Conservation (phyloP, 1,139 yeast species). For the Saccharomycopsis hybrid region DNA sequence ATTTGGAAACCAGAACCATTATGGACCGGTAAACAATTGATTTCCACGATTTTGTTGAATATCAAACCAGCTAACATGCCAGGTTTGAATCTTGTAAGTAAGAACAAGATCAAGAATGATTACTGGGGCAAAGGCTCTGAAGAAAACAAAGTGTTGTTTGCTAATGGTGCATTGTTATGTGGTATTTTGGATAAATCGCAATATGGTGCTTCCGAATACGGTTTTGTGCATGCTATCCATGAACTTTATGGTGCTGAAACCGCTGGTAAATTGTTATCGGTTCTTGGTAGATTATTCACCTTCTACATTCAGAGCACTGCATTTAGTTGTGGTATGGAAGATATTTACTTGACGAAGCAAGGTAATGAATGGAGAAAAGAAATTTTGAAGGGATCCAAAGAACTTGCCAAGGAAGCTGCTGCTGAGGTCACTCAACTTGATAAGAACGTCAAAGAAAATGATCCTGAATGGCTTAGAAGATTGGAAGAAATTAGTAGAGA, state of each 20-base stretch:
- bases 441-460: constrained; percentile 45
- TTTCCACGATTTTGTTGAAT: constrained; percentile 81
- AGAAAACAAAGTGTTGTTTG: constrained; percentile 83
- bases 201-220: constrained; percentile 96
- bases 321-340: constrained; percentile 99
- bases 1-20: constrained; percentile 77
- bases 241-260: constrained; percentile 90
- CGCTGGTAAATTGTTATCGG: constrained; percentile 87
- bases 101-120: constrained; percentile 86
- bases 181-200: constrained; percentile 98
- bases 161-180: constrained; percentile 77
- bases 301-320: constrained; percentile 90
- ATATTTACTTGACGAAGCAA: constrained; percentile 81
- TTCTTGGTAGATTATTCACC: constrained; percentile 89
- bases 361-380: constrained; percentile 89
- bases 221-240: constrained; percentile 92
- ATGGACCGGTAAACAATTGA: constrained; percentile 99
- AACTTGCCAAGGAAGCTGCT: constrained; percentile 88
- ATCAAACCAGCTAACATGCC: constrained; percentile 84
- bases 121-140: constrained; percentile 86
- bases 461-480: constrained; percentile 78
- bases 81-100: constrained; percentile 77
- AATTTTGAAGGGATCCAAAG: constrained; percentile 67
- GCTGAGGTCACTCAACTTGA: constrained; percentile 88
- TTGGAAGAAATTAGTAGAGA: constrained; percentile 94